These are phyloP conservation scores for Colletotrichum sp. DNA, from an alignment of 2,329 filamentous ascomycete species.

Conservation along the genomic window DNA sequence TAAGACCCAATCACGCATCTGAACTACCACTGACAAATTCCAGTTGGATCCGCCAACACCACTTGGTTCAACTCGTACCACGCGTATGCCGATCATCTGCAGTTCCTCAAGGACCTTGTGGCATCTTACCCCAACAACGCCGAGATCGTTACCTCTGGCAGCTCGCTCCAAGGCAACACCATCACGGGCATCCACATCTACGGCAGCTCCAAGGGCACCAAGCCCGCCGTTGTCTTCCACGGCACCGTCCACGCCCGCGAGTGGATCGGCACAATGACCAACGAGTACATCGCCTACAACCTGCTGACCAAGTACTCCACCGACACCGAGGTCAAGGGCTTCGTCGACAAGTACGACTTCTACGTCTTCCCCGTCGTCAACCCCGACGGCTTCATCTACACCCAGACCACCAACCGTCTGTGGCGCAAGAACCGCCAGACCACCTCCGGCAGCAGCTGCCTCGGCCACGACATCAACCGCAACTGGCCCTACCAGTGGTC, in stretches of 20 bases:
- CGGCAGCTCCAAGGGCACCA: constrained; percentile 40
- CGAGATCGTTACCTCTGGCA: constrained; percentile 46
- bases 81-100: constrained; percentile 45
- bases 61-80: constrained; percentile 54
- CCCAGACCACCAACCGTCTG: constrained; percentile 53
- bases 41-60: constrained; percentile 21
- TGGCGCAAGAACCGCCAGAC: constrained; percentile 58
- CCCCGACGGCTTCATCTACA: constrained; percentile 61
- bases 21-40: neutral
- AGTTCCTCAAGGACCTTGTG: constrained; percentile 43
- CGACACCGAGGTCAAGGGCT: constrained; percentile 35
- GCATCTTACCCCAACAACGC: constrained; percentile 40
- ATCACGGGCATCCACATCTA: constrained; percentile 64
- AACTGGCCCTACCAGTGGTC: constrained; percentile 57
- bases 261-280: constrained; percentile 49
- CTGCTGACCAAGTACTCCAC: constrained; percentile 43
- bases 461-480: constrained; percentile 55
- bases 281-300: constrained; percentile 50
- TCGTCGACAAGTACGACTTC: constrained; percentile 63
- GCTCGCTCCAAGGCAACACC: constrained; percentile 41
- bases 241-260: constrained; percentile 57
- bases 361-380: constrained; percentile 62
- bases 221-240: constrained; percentile 52
- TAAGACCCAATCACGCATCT: neutral
- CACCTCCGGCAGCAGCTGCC: constrained; percentile 36